These are phyloP conservation scores for Colletotrichum phormii DNA, from an alignment of 2,329 filamentous ascomycete species.

Conservation along the genomic window DNA sequence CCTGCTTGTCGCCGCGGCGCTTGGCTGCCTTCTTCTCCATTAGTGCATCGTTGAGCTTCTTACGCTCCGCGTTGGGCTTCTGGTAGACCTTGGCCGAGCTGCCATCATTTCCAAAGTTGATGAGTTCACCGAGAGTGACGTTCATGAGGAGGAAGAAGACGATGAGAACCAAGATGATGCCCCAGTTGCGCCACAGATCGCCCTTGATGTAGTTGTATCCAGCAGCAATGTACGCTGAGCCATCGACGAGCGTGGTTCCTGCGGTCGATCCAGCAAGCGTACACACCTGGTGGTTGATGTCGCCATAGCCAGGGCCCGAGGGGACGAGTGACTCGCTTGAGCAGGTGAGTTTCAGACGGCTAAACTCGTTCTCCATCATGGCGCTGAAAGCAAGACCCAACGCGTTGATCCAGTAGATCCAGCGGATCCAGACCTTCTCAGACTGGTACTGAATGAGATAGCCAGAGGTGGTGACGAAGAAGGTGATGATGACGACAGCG, in stretches of 20 bases:
- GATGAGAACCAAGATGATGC: constrained; percentile 82
- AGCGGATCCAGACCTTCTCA: constrained; percentile 81
- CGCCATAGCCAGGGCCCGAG: constrained; percentile 74
- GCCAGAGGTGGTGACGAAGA: constrained; percentile 85
- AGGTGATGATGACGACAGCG: constrained; percentile 80
- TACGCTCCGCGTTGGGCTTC: constrained; percentile 75
- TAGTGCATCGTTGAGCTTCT: constrained; percentile 73
- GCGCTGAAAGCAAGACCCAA: constrained; percentile 80
- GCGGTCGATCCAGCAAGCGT: constrained; percentile 78
- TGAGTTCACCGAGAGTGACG: constrained; percentile 80
- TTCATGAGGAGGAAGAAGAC: constrained; percentile 81
- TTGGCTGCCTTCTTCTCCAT: constrained; percentile 68
- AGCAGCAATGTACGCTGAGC: constrained; percentile 74
- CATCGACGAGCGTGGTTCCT: constrained; percentile 73
- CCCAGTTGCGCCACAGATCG: constrained; percentile 86
- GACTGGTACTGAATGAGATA: constrained; percentile 85
- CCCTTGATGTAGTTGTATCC: constrained; percentile 74
- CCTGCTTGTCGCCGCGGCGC: constrained; percentile 58
- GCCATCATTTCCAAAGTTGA: constrained; percentile 84
- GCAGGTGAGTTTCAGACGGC: constrained; percentile 75
- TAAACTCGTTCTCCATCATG: constrained; percentile 91
- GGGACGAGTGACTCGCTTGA: constrained; percentile 76
- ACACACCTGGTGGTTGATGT: constrained; percentile 83
- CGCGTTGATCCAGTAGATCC: constrained; percentile 84
- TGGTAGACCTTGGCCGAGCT: constrained; percentile 82